phyloP scores from a whole-genome alignment of 768 basidiomycete species.

The Pleurotus tuoliensis region DNA sequence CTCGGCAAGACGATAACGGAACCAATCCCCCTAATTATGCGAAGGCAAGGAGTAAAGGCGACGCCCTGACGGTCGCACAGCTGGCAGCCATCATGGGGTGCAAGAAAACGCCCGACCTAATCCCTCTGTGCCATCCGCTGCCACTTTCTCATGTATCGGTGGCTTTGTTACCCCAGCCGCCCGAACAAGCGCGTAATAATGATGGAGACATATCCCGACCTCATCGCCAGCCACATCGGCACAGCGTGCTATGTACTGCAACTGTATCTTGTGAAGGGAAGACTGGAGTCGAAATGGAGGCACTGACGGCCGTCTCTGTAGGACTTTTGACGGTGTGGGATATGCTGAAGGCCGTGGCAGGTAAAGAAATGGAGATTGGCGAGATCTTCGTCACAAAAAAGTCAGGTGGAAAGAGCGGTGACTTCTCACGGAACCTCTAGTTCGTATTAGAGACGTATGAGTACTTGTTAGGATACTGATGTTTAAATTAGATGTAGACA shows the following conservation, averaged over 20 bases:
- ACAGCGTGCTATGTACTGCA: slow-evolving; percentile 59
- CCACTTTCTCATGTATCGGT: slow-evolving; percentile 67
- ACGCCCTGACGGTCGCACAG: slow-evolving; percentile 72
- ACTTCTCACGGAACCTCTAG: slow-evolving; percentile 41
- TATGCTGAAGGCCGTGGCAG: slow-evolving; percentile 89
- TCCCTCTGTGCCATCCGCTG: slow-evolving; percentile 88
- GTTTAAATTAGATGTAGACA: too few species aligned
- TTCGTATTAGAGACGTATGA: too few species aligned
- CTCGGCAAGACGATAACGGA: slow-evolving; percentile 24
- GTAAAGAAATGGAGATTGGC: slow-evolving; percentile 80
- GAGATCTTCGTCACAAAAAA: slow-evolving; percentile 64
- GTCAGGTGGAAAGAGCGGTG: slow-evolving; percentile 70
- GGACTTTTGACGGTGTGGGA: slow-evolving; percentile 86
- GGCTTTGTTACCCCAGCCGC: slow-evolving; percentile 45
- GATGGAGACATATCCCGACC: not conserved
- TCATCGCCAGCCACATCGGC: slow-evolving; percentile 32
- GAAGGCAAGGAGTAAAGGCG: slow-evolving; percentile 63
- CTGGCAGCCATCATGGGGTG: slow-evolving; percentile 86
- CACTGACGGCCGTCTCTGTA: slow-evolving; percentile 76
- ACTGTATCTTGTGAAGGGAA: slow-evolving; percentile 74
- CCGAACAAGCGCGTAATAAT: slow-evolving; percentile 1
- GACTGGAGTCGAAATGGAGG: slow-evolving; percentile 94
- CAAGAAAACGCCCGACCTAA: slow-evolving; percentile 79
- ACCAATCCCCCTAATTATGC: slow-evolving; percentile 9
- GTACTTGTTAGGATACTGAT: too few species aligned